Conservation (phyloP, 169 alveolate species). For the Cyclospora cayetanensis region DNA sequence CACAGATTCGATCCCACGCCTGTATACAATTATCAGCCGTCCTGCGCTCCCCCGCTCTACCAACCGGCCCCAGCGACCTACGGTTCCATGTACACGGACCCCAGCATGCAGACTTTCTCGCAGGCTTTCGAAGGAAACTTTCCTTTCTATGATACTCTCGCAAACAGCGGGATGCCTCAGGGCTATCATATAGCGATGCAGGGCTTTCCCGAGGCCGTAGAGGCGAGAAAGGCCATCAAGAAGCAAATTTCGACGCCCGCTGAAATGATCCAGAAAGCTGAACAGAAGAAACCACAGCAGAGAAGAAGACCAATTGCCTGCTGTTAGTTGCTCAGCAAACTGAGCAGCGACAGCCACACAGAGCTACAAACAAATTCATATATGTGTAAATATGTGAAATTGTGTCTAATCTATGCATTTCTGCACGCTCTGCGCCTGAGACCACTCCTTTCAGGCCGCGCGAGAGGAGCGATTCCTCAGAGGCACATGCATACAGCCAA, state of each 20-base stretch:
- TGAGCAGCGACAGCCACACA: background rate
- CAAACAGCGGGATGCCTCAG: slow-evolving; percentile 64
- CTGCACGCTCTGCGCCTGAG: background rate
- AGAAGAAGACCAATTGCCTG: slow-evolving; percentile 34
- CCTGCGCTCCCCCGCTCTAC: slow-evolving; percentile 50
- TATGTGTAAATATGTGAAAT: background rate
- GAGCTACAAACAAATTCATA: background rate
- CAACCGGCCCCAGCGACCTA: slow-evolving; percentile 35
- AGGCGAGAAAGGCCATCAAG: slow-evolving; percentile 51
- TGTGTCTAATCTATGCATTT: background rate
- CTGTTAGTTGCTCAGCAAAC: background rate
- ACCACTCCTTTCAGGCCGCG: background rate
- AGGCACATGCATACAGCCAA: no score
- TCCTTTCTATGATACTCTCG: slow-evolving; percentile 32
- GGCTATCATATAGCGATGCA: slow-evolving; percentile 67
- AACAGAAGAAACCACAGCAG: background rate
- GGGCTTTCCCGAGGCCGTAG: slow-evolving; percentile 33
- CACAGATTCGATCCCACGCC: slow-evolving; percentile 45
- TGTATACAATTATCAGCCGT: slow-evolving; percentile 16
- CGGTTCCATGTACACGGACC: slow-evolving; percentile 24
- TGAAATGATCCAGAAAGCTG: background rate
- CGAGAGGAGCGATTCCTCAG: no score
- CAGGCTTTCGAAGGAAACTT: slow-evolving; percentile 54
- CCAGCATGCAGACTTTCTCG: slow-evolving; percentile 60
- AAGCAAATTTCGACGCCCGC: slow-evolving; percentile 25